Evolutionary conservation across 176 grass and related monocot species (phyloP), one percentile per base, ranked within the genome.

Genomic region (Typha latifolia): DNA sequence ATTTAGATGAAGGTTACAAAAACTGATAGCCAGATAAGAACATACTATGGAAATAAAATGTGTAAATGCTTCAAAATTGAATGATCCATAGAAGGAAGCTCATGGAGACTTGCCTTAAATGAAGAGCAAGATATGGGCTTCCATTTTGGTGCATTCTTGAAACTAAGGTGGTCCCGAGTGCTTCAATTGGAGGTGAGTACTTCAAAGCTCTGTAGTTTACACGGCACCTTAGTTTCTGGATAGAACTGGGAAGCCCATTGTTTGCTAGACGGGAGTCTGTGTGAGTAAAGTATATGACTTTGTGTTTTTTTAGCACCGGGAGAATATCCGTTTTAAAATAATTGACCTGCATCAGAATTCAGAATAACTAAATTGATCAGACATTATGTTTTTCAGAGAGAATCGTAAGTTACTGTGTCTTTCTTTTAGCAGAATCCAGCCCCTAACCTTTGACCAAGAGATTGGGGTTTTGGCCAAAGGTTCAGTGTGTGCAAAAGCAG

Each of bases 221-320:
- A 67, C 72, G 72, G 70, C 94, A 97, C 77, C 94, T 89, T 81
- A 97, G 66, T 69, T 92, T 97, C 70, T 97, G 94, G 72, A 97
- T 92, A 70, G 90, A 90, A 80, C 78, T 89, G 67, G 94, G 83
- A 63, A 97, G 84, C 11, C 79, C 94, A 66, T 97, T 97, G 74
- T 97, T 97, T 74, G 94, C 89, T 66, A 97, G 82, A 67, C 94
- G 89, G 63, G 89, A 90, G 86, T 97, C 94, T 72, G 94, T 92
- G 82, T 92, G 94, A 70, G 94, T 91, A 27, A 97, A 92, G 70
- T 97, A 97, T 72, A 97, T 92, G 69, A 92, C 89, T 84, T 81
- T 92, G 76, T 92, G 94, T 63, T 87, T 86, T 69, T 90, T 92
- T 66, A 97, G 57, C 64, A 90, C 50, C 51, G 94, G 88, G 31